Evolutionary conservation across 169 alveolate species (phyloP), one percentile per base, ranked within the genome.

Genomic region (Hepatocystis sp.): DNA sequence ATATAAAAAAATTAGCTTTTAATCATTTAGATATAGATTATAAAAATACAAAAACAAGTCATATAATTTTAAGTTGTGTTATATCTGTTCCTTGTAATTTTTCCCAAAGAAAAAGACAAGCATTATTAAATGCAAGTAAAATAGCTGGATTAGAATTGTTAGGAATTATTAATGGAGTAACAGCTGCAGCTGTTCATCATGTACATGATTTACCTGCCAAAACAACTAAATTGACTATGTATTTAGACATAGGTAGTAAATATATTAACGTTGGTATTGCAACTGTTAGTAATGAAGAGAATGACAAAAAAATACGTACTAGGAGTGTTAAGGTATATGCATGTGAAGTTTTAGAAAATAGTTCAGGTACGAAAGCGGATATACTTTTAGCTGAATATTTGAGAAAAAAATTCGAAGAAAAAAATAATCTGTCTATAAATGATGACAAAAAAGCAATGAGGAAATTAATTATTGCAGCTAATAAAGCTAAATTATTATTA

Each of bases 11-110:
- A 27, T 84, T 92, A 36, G 93, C 91, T 3, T 65, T 61, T 13
- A 84, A 81, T 36, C 91, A 92, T 68, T 85, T 92, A 52, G 27
- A 53, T 67, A 66, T 64, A 1, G 66, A 89, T 67, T 90, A 92
- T 66, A 90, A 84, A 40, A 60, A 53, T 34, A 67, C 86, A 40
- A 76, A 32, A 32, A 71, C 49, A 1, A 32, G 47, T 19, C 39
- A 89, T 52, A 71, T 65, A 36, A 42, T 76, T 60, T 84, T 90
- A 15, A 44, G 86, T 51, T 91, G 93, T 39, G 93, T 92, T 17
- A 88, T 92, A 28, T 66, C 95, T 8, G 84, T 92, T 13, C 95
- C 95, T 27, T 90, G 94, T 68, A 88, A 92, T 85, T 92, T 84
- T 53, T 67, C 91, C 10, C 95, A 90, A 76, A 85, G 86, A 32